Evolutionary conservation across 495 filamentous ascomycete species (phyloP).

Genomic region (Penicillium steckii): DNA sequence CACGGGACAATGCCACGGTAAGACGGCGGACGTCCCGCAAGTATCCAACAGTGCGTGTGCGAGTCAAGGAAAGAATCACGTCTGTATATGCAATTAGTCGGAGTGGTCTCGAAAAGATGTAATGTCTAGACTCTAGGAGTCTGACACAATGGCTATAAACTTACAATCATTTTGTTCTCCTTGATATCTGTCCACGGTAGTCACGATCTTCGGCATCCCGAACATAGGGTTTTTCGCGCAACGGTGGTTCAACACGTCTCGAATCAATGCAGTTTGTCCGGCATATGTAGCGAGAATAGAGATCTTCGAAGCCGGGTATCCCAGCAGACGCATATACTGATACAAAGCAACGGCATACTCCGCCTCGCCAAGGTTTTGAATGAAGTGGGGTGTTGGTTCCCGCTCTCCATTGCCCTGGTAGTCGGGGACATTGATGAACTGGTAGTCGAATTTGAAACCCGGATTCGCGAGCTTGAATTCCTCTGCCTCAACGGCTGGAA

Average conservation of each 20-base stretch:
- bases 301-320: conserved; percentile 90
- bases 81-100: conserved; percentile 49
- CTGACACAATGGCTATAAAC: conserved; percentile 34
- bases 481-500: conserved; percentile 66
- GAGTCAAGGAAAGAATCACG: conserved; percentile 86
- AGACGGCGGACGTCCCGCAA: conserved; percentile 90
- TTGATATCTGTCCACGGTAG: conserved; percentile 97
- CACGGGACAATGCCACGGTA: conserved; percentile 94
- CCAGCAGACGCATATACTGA: conserved; percentile 96
- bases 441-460: conserved; percentile 90
- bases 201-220: conserved; percentile 85
- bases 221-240: conserved; percentile 83
- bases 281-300: conserved; percentile 92
- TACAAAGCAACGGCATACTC: conserved; percentile 95
- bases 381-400: conserved; percentile 92
- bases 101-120: not conserved
- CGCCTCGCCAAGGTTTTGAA: conserved; percentile 95
- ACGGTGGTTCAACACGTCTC: conserved; percentile 82
- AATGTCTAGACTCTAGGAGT: too few species aligned
- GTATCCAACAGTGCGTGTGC: conserved; percentile 88
- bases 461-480: conserved; percentile 87
- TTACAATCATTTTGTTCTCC: conserved; percentile 98
- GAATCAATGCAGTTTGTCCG: conserved; percentile 88
- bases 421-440: conserved; percentile 94
- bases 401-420: conserved; percentile 89